These are phyloP conservation scores for Corinectria fuckeliana DNA, from an alignment of 2,329 filamentous ascomycete genomes.

Conservation along the genomic window DNA sequence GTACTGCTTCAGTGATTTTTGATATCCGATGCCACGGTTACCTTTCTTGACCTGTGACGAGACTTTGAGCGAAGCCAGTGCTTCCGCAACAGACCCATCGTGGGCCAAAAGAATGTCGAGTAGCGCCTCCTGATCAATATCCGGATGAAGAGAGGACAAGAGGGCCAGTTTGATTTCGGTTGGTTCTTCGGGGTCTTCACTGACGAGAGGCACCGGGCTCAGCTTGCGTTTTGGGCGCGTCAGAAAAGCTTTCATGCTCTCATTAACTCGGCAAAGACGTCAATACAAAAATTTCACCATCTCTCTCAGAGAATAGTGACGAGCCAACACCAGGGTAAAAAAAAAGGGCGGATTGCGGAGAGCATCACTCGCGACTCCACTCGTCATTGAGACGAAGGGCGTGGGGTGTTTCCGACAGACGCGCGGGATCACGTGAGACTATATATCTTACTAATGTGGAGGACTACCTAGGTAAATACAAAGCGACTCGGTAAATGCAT, in stretches of 20 bases:
- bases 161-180: constrained; percentile 91
- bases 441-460: neutral
- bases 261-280: neutral
- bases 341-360: constrained; percentile 5
- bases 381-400: constrained; percentile 14
- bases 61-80: constrained; percentile 61
- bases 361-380: neutral
- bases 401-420: constrained; percentile 13
- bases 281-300: neutral
- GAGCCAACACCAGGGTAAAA: neutral
- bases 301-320: neutral
- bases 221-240: constrained; percentile 59
- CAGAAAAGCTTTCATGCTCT: constrained; percentile 64
- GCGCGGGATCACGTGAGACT: constrained; percentile 40
- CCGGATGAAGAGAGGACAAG: constrained; percentile 77
- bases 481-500: constrained; percentile 30
- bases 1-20: constrained; percentile 68
- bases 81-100: constrained; percentile 75
- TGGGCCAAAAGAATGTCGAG: constrained; percentile 81
- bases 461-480: no score
- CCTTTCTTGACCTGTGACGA: constrained; percentile 42
- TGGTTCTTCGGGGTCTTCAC: constrained; percentile 67
- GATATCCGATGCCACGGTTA: constrained; percentile 55
- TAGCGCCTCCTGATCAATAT: constrained; percentile 67
- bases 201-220: constrained; percentile 35